phyloP scores from a whole-genome alignment of 192 early-diverging fungal species.

The Martensiomyces pterosporus region DNA sequence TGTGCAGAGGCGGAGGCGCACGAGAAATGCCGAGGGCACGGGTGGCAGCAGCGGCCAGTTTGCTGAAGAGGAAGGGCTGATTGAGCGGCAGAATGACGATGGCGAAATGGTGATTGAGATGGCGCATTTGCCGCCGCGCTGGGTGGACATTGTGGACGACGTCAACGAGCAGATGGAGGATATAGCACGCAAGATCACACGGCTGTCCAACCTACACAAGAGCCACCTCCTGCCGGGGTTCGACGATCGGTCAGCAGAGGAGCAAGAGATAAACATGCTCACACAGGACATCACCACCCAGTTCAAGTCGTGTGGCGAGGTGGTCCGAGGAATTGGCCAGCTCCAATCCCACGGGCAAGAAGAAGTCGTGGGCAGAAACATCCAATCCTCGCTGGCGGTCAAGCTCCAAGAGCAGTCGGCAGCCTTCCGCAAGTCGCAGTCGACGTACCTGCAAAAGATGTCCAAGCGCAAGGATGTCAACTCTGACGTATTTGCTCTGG shows the following conservation, averaged over 20 bases:
- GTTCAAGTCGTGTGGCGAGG: slow-evolving; percentile 76
- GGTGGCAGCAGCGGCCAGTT: slow-evolving; percentile 7
- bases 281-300: slow-evolving; percentile 85
- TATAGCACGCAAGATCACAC: slow-evolving; percentile 56
- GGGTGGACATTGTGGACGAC: slow-evolving; percentile 91
- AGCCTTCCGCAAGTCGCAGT: slow-evolving; percentile 83
- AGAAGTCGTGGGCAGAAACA: slow-evolving; percentile 70
- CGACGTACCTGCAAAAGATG: slow-evolving; percentile 73
- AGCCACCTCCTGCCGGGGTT: slow-evolving; percentile 91
- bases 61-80: slow-evolving; percentile 43
- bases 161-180: slow-evolving; percentile 65
- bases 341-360: slow-evolving; percentile 59
- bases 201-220: slow-evolving; percentile 78
- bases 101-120: slow-evolving; percentile 85
- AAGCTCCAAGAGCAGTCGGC: slow-evolving; percentile 83
- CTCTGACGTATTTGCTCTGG: slow-evolving; percentile 45
- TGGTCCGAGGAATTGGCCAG: slow-evolving; percentile 69
- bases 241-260: slow-evolving; percentile 77
- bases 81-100: slow-evolving; percentile 62
- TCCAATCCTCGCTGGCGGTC: slow-evolving; percentile 83
- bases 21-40: slow-evolving; percentile 13
- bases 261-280: slow-evolving; percentile 74
- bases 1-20: slow-evolving; percentile 45
- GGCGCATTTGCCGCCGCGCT: slow-evolving; percentile 85
- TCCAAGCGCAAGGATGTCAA: slow-evolving; percentile 43